A percentile compares a stretch with the other conserved stretches of the same genome.
Conservation (phyloP, 805 yeast genomes). For the Cyberlindnera galapagoensis region DNA sequence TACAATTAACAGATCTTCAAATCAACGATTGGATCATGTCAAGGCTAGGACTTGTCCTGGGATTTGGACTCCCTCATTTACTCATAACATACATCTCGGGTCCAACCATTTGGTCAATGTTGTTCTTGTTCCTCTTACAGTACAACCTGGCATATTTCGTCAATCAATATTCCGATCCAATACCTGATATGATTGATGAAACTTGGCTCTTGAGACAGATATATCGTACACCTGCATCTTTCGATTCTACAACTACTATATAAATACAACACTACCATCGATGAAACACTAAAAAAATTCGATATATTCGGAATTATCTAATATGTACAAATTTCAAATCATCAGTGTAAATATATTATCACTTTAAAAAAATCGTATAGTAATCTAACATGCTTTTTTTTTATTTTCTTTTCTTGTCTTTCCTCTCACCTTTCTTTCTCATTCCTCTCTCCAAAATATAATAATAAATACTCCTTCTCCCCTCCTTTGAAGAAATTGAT, state of each 20-base stretch:
- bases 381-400: too few relatives aligned
- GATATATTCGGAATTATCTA: background rate
- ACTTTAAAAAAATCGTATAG: too few relatives aligned
- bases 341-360: too few relatives aligned
- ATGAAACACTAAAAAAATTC: constrained; percentile 1
- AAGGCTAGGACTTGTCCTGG: constrained; percentile 13
- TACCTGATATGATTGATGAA: constrained; percentile 14
- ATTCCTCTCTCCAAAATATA: too few relatives aligned
- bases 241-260: constrained; percentile 5
- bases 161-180: constrained; percentile 12
- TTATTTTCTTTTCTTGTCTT: too few relatives aligned
- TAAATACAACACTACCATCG: background rate
- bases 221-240: constrained; percentile 9
- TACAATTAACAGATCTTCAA: constrained; percentile 10
- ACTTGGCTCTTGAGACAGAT: constrained; percentile 15
- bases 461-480: too few relatives aligned
- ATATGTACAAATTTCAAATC: too few relatives aligned
- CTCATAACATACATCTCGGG: too few relatives aligned
- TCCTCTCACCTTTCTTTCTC: too few relatives aligned
- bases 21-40: constrained; percentile 17
- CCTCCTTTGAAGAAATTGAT: too few relatives aligned
- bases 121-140: constrained; percentile 13
- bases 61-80: constrained; percentile 16
- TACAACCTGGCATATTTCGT: constrained; percentile 14
- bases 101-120: too few relatives aligned